phyloP scores from a whole-genome alignment of 2,329 filamentous ascomycete species.

The Arthroderma uncinatum region DNA sequence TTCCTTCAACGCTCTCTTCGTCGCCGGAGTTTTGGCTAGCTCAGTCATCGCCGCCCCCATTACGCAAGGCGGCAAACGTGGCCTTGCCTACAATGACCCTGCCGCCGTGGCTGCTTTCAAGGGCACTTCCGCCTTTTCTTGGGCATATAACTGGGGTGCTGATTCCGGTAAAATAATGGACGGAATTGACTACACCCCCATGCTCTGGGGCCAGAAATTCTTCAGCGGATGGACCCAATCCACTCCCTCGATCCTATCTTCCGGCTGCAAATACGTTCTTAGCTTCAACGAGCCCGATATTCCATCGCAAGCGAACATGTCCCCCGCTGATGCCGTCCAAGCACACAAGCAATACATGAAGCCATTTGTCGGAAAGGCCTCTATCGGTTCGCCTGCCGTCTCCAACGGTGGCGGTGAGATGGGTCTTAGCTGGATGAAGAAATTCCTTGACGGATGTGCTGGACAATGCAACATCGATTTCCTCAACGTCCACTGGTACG shows the following conservation, averaged over 20 bases:
- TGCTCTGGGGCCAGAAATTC: conserved; percentile 35
- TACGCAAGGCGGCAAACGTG: conserved; percentile 21
- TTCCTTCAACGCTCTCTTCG: conserved; percentile 26
- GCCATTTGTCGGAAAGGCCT: conserved; percentile 26
- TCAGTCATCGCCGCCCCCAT: conserved; percentile 25
- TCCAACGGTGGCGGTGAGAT: conserved; percentile 27
- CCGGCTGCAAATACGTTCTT: conserved; percentile 29
- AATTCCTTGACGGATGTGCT: conserved; percentile 30
- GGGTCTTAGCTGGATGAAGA: conserved; percentile 33
- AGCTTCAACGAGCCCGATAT: conserved; percentile 40
- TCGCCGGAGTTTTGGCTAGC: conserved; percentile 27
- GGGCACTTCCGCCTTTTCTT: conserved; percentile 24
- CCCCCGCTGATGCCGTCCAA: conserved; percentile 26
- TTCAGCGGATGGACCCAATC: conserved; percentile 27
- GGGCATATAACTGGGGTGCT: conserved; percentile 39
- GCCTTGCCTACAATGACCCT: conserved; percentile 34
- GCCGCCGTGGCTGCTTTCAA: conserved; percentile 25
- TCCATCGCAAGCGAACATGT: conserved; percentile 29
- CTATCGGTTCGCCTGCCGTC: conserved; percentile 34
- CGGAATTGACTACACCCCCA: conserved; percentile 35
- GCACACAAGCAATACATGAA: conserved; percentile 32
- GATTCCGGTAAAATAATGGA: conserved; percentile 21
- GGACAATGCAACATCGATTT: conserved; percentile 31
- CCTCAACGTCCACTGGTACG: conserved; percentile 39
- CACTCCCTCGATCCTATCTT: conserved; percentile 26